Percentiles rank a stretch among this genome's conserved stretches.
Evolutionary conservation across 1,284 basidiomycete species (phyloP).

Genomic region (Kalmanozyma brasiliensis): DNA sequence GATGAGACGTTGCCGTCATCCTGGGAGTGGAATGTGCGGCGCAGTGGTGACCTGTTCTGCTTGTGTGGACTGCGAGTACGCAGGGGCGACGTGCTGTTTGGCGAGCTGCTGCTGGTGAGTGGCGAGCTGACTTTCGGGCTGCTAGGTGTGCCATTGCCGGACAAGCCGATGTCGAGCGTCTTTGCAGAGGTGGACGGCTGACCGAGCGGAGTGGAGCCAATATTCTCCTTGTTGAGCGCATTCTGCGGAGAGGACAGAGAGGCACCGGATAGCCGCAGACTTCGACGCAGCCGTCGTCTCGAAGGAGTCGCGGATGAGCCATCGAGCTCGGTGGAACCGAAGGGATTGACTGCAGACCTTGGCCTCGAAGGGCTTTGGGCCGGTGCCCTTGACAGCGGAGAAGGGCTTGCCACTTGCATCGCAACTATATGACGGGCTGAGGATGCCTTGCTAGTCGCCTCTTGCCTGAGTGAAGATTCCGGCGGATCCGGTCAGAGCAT

Average conservation of each 20-base stretch:
- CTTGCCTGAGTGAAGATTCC: too few species aligned
- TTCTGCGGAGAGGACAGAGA: slow-evolving; percentile 12
- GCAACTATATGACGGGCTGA: neutral
- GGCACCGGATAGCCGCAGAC: slow-evolving; percentile 29
- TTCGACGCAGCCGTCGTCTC: slow-evolving; percentile 25
- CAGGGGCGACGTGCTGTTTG: slow-evolving; percentile 13
- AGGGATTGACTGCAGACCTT: neutral
- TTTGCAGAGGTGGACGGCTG: slow-evolving; percentile 32
- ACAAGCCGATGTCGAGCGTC: slow-evolving; percentile 15
- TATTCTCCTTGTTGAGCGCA: slow-evolving; percentile 25
- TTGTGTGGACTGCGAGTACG: slow-evolving; percentile 23
- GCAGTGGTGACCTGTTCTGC: slow-evolving; percentile 13
- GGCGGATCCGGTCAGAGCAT: too few species aligned
- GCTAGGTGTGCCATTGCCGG: slow-evolving; percentile 13
- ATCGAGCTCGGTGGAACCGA: slow-evolving; percentile 3
- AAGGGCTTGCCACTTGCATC: slow-evolving; percentile 23
- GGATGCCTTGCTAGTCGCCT: too few species aligned
- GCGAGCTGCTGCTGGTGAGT: slow-evolving; percentile 7
- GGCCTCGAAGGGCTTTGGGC: slow-evolving; percentile 2
- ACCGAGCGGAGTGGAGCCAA: neutral
- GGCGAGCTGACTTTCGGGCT: slow-evolving; percentile 6
- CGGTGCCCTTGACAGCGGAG: neutral
- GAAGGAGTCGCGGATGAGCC: slow-evolving; percentile 7
- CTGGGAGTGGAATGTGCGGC: slow-evolving; percentile 5
- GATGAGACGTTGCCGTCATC: slow-evolving; percentile 26